Base-by-base conservation (phyloP, 2,329 filamentous ascomycete genomes). In the Venturia nashicola region DNA sequence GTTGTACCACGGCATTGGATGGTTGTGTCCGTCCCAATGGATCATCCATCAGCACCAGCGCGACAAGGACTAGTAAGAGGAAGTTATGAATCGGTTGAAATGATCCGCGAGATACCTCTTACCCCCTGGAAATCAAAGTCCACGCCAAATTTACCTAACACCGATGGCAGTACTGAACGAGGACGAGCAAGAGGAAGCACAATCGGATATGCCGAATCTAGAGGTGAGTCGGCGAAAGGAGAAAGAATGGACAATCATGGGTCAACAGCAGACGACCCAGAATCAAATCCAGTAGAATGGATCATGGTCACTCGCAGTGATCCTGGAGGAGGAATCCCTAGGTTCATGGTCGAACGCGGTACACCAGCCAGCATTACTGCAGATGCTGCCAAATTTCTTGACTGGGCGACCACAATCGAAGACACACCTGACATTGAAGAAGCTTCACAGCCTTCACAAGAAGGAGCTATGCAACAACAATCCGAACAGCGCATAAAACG, bases 231-330 rank as follows among this genome's bases (percentile, higher is more conserved):
- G 27, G 73, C 72, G 6, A 75, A 75, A n/a, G 73, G 70, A 1
- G 74, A 76, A 62, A 66, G 69, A 14, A 68, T 71, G 39, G 72
- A 76, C 61, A 64, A 70, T 61, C 61, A 36, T 54, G 57, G 62
- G 18, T 66, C 66, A 16, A 64, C 65, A 32, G 67, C 72, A 0
- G 74, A 76, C n/a, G 78, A 82, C 42, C 75, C 78, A 2, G 83
- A 86, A 67, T 74, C 76, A 9, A 87, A 86, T 67, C 85, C 86
- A 0, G 82, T 96, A 1, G 91, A 96, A 73, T 96, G 91, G 91
- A 83, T 94, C 66, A 96, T 96, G 91, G 85, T 96, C 20, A 96
- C 91, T 1, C 82, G 91, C 60, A 93, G 89, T 72, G 91, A 96
- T 69, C 91, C 91, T 3, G 91, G 91, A 12, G 91, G 91, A 62